Evolutionary conservation across 257 asterid genomes (phyloP).

Genomic region (Rhazya stricta): DNA sequence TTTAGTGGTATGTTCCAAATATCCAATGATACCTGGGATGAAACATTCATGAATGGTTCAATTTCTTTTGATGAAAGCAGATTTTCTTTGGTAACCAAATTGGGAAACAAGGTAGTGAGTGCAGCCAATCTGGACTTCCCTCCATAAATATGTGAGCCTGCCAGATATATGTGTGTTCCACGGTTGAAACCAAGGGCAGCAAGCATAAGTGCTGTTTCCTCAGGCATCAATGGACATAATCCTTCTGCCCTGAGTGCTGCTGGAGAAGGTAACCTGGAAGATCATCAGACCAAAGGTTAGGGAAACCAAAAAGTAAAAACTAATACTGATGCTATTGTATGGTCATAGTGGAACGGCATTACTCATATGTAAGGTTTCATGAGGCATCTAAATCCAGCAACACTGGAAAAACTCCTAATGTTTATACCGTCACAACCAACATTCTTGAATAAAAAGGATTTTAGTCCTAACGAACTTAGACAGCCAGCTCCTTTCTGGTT

Average conservation of each 20-base stretch:
- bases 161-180: conserved; percentile 74
- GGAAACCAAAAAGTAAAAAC: background rate
- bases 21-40: conserved; percentile 68
- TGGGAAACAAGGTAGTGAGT: conserved; percentile 84
- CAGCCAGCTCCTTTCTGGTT: background rate
- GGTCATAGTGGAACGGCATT: background rate
- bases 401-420: background rate
- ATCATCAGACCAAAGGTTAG: conserved; percentile 9
- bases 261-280: conserved; percentile 75
- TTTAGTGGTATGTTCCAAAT: background rate
- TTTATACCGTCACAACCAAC: background rate
- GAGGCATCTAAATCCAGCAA: background rate
- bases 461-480: background rate
- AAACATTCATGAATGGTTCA: conserved; percentile 63
- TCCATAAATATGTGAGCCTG: conserved; percentile 94
- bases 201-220: conserved; percentile 95
- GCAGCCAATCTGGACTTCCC: conserved; percentile 80
- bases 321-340: background rate
- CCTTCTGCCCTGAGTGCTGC: conserved; percentile 68
- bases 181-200: conserved; percentile 94
- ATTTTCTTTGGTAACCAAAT: conserved; percentile 81
- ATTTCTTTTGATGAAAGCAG: conserved; percentile 82
- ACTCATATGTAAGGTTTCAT: background rate
- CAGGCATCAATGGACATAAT: conserved; percentile 96
- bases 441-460: background rate